Evolutionary conservation across 1,284 basidiomycete genomes (phyloP).

Genomic region (Salmacisia buchloeana): DNA sequence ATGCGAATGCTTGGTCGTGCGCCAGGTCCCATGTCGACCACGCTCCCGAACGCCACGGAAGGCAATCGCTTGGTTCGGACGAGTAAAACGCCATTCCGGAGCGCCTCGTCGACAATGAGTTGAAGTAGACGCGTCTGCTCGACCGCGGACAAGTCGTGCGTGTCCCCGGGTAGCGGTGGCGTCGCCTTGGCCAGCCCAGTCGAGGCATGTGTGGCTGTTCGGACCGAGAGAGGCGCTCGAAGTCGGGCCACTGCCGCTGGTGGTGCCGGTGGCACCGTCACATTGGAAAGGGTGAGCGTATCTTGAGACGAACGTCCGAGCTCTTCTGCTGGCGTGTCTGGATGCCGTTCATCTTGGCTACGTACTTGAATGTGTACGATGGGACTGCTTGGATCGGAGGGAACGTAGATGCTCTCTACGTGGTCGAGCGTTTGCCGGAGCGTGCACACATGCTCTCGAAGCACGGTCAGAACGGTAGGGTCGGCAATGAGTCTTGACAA

Average conservation of each 20-base stretch:
- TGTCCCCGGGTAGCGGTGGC: neutral
- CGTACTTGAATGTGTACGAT: conserved; percentile 78
- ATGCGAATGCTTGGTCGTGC: conserved; percentile 75
- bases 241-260: neutral
- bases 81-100: conserved; percentile 41
- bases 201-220: neutral
- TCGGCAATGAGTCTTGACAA: conserved; percentile 64
- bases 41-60: conserved; percentile 30
- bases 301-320: conserved; percentile 6
- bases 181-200: neutral
- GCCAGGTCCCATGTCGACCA: conserved; percentile 32
- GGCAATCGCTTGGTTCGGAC: conserved; percentile 32
- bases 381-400: conserved; percentile 76
- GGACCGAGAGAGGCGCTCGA: neutral
- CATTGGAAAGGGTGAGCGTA: neutral
- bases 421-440: conserved; percentile 71
- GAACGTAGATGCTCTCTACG: conserved; percentile 70
- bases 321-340: conserved; percentile 32
- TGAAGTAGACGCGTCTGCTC: conserved; percentile 40
- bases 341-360: conserved; percentile 37
- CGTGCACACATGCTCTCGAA: conserved; percentile 74
- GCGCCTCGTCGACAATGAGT: conserved; percentile 36
- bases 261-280: neutral
- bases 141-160: conserved; percentile 30
- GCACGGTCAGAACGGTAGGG: conserved; percentile 66